Evolutionary conservation across 306 rosid genomes (phyloP).

Genomic region (Cyamopsis tetragonoloba): DNA sequence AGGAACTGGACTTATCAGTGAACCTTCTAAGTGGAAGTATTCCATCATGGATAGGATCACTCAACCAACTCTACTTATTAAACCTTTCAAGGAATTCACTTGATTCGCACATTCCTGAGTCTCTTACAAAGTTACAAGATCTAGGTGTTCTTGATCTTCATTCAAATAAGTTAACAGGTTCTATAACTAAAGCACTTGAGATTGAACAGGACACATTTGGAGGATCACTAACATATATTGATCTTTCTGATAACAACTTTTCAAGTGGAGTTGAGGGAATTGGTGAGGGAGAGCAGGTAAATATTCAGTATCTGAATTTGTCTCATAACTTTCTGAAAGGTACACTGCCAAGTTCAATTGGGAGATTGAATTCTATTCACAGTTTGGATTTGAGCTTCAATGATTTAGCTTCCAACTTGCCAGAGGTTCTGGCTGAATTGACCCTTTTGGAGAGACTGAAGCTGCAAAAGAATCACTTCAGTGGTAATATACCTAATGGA

Average conservation of each 20-base stretch:
- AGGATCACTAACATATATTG: slow-evolving; percentile 43
- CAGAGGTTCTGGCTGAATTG: slow-evolving; percentile 43
- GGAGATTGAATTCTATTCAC: slow-evolving; percentile 35
- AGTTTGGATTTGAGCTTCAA: slow-evolving; percentile 65
- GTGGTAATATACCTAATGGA: slow-evolving; percentile 52
- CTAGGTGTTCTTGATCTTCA: slow-evolving; percentile 64
- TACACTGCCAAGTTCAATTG: slow-evolving; percentile 38
- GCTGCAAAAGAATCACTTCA: slow-evolving; percentile 59
- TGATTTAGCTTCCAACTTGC: slow-evolving; percentile 43
- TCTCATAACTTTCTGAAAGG: slow-evolving; percentile 59
- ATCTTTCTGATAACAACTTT: slow-evolving; percentile 63
- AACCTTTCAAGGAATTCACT: slow-evolving; percentile 66
- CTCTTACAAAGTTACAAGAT: slow-evolving; percentile 37
- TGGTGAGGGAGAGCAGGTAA: slow-evolving; percentile 32
- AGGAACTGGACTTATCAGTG: slow-evolving; percentile 61
- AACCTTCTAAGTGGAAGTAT: slow-evolving; percentile 59
- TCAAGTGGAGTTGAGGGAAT: slow-evolving; percentile 47
- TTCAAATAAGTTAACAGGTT: slow-evolving; percentile 60
- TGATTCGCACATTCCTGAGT: slow-evolving; percentile 48
- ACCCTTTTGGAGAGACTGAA: slow-evolving; percentile 47
- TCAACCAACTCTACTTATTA: slow-evolving; percentile 45
- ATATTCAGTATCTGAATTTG: slow-evolving; percentile 53
- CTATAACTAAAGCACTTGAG: slow-evolving; percentile 35
- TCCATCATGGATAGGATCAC: slow-evolving; percentile 57
- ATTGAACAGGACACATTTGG: slow-evolving; percentile 26